Conservation (phyloP, 345 rosid genomes). For the Citrus reticulata region DNA sequence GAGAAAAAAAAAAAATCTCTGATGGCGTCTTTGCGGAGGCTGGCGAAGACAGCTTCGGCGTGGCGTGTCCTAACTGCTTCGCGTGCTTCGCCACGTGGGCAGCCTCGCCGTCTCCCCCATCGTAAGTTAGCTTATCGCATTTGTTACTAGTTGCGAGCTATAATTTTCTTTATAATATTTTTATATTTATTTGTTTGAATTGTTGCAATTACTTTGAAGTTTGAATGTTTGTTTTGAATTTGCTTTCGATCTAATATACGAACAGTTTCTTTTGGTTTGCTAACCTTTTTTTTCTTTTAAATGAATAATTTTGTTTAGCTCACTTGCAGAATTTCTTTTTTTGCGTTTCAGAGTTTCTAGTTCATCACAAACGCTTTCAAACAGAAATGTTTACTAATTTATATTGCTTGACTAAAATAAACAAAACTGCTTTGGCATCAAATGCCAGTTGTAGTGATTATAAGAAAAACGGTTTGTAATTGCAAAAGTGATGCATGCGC, state of each 20-base stretch:
- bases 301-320: no score
- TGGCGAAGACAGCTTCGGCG: conserved; percentile 34
- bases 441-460: background rate
- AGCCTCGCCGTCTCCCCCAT: conserved; percentile 22
- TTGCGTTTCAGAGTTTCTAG: background rate
- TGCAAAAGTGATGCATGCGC: background rate
- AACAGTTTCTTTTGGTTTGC: background rate
- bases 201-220: background rate
- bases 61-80: conserved; percentile 34
- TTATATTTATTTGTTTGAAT: background rate
- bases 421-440: background rate
- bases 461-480: background rate
- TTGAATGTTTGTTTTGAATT: background rate
- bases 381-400: background rate
- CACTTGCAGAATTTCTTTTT: background rate
- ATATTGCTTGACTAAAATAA: background rate
- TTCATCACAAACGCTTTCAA: background rate
- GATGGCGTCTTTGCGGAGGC: conserved; percentile 44
- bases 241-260: background rate
- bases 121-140: conserved; percentile 32
- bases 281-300: no score
- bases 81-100: conserved; percentile 15
- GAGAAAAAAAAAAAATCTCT: background rate
- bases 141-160: background rate
- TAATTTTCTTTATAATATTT: background rate